A percentile compares a stretch with the other conserved stretches of the same genome.
phyloP scores from a whole-genome alignment of 129 eudicot species.

The Erigeron canadensis region DNA sequence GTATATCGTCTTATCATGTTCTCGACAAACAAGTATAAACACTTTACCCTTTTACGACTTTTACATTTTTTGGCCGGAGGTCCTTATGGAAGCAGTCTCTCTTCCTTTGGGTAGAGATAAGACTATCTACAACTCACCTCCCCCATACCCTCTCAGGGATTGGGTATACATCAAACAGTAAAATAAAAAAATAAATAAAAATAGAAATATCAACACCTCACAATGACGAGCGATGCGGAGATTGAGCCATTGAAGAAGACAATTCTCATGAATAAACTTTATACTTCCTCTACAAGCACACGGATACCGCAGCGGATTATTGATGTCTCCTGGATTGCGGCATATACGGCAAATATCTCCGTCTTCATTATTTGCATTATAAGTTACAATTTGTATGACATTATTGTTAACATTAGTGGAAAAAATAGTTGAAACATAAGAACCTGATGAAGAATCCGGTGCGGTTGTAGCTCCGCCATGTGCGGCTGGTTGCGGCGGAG shows the following conservation, averaged over 20 bases:
- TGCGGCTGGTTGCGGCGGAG: conserved; percentile 33
- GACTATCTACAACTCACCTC: too few species aligned
- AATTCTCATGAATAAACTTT: conserved; percentile 82
- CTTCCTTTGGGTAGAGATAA: too few species aligned
- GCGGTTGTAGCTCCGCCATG: conserved; percentile 23
- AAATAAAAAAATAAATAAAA: not conserved
- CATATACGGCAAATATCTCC: conserved; percentile 87
- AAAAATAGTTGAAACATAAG: conserved; percentile 21
- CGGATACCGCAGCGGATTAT: conserved; percentile 79
- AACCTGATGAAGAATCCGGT: not conserved
- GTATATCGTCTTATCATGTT: too few species aligned
- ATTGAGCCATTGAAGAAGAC: conserved; percentile 87
- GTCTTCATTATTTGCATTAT: conserved; percentile 79
- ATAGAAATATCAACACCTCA: conserved; percentile 45
- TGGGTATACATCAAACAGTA: not conserved
- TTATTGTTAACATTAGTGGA: too few species aligned
- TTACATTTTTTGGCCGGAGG: too few species aligned
- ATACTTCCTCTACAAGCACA: conserved; percentile 90
- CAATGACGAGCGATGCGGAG: conserved; percentile 81
- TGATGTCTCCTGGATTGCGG: conserved; percentile 72
- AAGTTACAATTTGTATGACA: too few species aligned
- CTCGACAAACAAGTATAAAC: too few species aligned
- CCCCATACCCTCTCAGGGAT: too few species aligned
- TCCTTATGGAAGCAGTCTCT: too few species aligned
- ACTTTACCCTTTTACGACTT: too few species aligned